A percentile compares a stretch with the other conserved stretches of the same genome.
Conservation (phyloP, 2,329 filamentous ascomycete species). For the Dactylellina haptotyla region DNA sequence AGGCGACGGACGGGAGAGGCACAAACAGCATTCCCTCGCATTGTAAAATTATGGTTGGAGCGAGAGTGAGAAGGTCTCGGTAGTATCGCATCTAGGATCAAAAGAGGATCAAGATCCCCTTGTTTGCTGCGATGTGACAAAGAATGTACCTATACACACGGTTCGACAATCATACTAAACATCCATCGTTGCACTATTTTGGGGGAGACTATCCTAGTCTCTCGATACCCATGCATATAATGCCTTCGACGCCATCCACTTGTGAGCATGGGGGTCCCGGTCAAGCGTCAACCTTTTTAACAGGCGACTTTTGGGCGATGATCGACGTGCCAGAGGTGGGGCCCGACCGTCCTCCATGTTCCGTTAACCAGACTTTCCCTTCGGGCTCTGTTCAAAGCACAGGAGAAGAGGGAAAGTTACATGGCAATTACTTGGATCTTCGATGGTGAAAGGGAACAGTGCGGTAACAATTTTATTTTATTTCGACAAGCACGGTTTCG, state of each 20-base stretch:
- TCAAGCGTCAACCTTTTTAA: slow-evolving; percentile 53
- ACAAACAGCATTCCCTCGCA: slow-evolving; percentile 44
- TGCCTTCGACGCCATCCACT: slow-evolving; percentile 23
- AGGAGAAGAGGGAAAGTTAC: slow-evolving; percentile 3
- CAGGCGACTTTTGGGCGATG: slow-evolving; percentile 53
- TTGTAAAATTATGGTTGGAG: slow-evolving; percentile 26
- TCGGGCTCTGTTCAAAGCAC: background rate
- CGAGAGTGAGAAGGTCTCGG: slow-evolving; percentile 15
- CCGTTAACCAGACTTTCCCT: slow-evolving; percentile 37
- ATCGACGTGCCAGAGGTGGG: slow-evolving; percentile 48
- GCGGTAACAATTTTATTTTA: slow-evolving; percentile 9
- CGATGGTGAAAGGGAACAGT: slow-evolving; percentile 16
- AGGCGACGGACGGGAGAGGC: slow-evolving; percentile 48
- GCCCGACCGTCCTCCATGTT: slow-evolving; percentile 26
- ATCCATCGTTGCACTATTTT: slow-evolving; percentile 42
- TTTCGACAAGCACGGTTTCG: slow-evolving; percentile 38
- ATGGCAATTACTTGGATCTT: slow-evolving; percentile 35
- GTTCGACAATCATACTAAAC: background rate
- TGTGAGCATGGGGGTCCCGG: slow-evolving; percentile 49
- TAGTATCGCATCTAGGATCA: slow-evolving; percentile 7
- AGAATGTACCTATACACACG: slow-evolving; percentile 29
- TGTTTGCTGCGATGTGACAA: slow-evolving; percentile 5
- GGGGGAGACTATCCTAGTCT: slow-evolving; percentile 33
- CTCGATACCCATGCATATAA: slow-evolving; percentile 17
- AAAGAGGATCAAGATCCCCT: background rate